Base-by-base conservation (phyloP, 495 filamentous ascomycete species). In the Immersiella caudata region DNA sequence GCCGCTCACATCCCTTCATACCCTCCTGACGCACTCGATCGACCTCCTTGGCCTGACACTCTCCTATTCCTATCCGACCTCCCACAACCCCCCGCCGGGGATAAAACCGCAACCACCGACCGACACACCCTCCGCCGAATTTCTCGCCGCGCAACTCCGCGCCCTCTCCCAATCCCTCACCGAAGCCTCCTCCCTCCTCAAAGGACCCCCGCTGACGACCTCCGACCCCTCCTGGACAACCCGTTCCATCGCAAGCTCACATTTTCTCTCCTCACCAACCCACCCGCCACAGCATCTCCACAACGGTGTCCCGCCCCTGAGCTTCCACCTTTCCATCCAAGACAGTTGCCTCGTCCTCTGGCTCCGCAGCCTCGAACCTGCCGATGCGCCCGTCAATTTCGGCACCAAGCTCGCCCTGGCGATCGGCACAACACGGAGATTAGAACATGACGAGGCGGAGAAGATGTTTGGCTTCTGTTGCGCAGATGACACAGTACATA, bases 401-500 rank as follows among this genome's bases (percentile, higher is more conserved):
- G 76, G 81, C n/a, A 80, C 81, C 5, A 83, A 83, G 66, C 76
- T 86, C 9, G 83, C 83, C 0, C 73, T 85, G 0, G 84, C 83
- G 1, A 85, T 86, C 79, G 89, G 82, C 67, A 89, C 73, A 40
- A 83, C 71, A 73, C 85, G 85, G 59, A 84, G 82, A 21, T 88
- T 85, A 22, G 88, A 86, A 66, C 92, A 97, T 78, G 93, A 97
- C 77, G 93, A 97, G 79, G 84, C 85, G 11, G 89, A 92, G 50
- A 82, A 87, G 24, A 81, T 90, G 0, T 97, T 96, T 74, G 77
- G 72, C 0, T 75, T 74, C 67, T 74, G 74, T 46, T 75, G 76
- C 51, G 35, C n/a, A 16, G n/a, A 51, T 27, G 33, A 27, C 26
- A 6, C 58, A 4, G 46, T 12, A 18, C 26, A 35, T n/a, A 20